Evolutionary conservation across 2,329 filamentous ascomycete genomes (phyloP).

Genomic region (Lojkania enalia): DNA sequence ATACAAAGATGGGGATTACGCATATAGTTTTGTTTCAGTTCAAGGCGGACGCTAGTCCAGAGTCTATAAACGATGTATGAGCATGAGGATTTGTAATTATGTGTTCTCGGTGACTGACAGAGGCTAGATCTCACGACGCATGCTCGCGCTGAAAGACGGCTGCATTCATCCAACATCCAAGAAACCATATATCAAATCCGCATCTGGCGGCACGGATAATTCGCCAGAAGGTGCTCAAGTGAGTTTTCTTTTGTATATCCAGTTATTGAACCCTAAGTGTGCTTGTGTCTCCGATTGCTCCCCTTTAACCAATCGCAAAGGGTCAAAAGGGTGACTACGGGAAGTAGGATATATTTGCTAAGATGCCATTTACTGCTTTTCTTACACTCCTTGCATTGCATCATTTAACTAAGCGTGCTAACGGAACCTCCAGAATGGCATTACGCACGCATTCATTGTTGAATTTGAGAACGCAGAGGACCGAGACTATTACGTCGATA

Average conservation of each 20-base stretch:
- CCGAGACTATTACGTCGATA: conserved; percentile 65
- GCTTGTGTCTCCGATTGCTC: no score
- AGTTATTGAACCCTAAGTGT: background rate
- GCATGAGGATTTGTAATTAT: background rate
- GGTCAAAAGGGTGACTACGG: no score
- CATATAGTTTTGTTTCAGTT: conserved; percentile 66
- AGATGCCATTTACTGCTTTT: no score
- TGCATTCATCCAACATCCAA: conserved; percentile 61
- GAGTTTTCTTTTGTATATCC: conserved; percentile 15
- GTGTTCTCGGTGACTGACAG: background rate
- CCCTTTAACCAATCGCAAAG: no score
- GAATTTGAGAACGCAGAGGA: conserved; percentile 65
- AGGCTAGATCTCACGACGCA: conserved; percentile 55
- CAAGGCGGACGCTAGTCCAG: conserved; percentile 52
- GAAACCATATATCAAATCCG: conserved; percentile 60
- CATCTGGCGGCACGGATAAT: conserved; percentile 61
- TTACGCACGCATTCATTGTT: conserved; percentile 64
- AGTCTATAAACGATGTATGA: conserved; percentile 5
- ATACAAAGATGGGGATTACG: conserved; percentile 65
- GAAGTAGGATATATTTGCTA: no score
- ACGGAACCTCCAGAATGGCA: no score
- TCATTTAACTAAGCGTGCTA: no score
- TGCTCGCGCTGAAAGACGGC: conserved; percentile 58
- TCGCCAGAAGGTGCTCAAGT: conserved; percentile 63
- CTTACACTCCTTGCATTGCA: no score